These are phyloP conservation scores for Escallonia herrerae DNA, from an alignment of 129 eudicot species.

Conservation along the genomic window DNA sequence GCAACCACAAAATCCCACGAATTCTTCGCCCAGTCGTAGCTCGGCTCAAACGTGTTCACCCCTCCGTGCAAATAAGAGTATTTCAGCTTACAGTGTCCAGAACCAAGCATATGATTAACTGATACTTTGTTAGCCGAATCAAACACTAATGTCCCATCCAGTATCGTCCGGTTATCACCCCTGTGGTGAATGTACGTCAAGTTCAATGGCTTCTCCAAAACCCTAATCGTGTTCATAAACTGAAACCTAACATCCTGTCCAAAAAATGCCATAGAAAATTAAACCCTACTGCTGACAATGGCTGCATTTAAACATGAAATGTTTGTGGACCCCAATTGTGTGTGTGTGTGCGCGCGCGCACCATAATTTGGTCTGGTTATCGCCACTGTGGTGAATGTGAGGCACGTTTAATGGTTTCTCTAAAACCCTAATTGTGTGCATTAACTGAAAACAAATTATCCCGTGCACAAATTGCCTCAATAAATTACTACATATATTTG, in stretches of 20 bases:
- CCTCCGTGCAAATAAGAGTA: slow-evolving; percentile 69
- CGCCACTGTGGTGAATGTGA: too few species aligned
- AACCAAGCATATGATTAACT: slow-evolving; percentile 63
- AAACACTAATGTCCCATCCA: slow-evolving; percentile 75
- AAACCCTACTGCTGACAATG: neutral
- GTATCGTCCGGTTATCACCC: slow-evolving; percentile 57
- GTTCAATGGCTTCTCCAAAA: slow-evolving; percentile 74
- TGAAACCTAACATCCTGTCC: slow-evolving; percentile 72
- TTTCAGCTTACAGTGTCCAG: slow-evolving; percentile 59
- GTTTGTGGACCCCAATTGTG: too few species aligned
- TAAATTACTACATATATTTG: too few species aligned
- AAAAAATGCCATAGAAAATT: slow-evolving; percentile 8
- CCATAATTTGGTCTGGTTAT: too few species aligned
- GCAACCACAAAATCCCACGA: slow-evolving; percentile 81
- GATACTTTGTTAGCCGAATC: slow-evolving; percentile 85
- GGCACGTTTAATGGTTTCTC: too few species aligned
- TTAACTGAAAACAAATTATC: too few species aligned
- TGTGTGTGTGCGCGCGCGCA: neutral
- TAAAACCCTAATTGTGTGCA: too few species aligned
- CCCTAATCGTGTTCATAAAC: slow-evolving; percentile 75
- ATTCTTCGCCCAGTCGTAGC: slow-evolving; percentile 65
- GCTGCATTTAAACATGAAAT: too few species aligned
- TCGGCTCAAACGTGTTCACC: slow-evolving; percentile 76
- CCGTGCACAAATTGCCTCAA: too few species aligned
- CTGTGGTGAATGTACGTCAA: slow-evolving; percentile 64